Percentiles rank a stretch among this genome's conserved stretches.
Evolutionary conservation across 2,329 filamentous ascomycete genomes (phyloP).

Genomic region (Ascochyta pisi): DNA sequence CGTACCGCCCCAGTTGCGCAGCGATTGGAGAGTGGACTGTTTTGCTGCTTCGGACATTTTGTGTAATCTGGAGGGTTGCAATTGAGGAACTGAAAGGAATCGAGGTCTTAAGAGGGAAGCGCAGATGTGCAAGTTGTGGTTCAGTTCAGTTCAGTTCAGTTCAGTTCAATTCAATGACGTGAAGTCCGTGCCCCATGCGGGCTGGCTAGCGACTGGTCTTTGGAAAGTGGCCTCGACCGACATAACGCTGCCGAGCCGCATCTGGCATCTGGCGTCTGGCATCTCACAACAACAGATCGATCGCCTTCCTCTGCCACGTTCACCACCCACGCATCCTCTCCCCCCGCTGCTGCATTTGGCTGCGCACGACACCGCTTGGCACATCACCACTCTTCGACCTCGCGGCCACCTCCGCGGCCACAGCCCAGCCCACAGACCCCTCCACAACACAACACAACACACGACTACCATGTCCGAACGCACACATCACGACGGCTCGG

Average conservation of each 20-base stretch:
- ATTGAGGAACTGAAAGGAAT: neutral
- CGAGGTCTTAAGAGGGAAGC: neutral
- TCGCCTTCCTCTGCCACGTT: constrained; percentile 6
- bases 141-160: too few species aligned
- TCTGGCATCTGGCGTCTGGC: constrained; percentile 8
- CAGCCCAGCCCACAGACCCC: constrained; percentile 1
- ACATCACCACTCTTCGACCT: neutral
- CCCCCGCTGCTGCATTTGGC: neutral
- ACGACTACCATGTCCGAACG: constrained; percentile 54
- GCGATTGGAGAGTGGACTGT: constrained; percentile 53
- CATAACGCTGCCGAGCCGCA: constrained; percentile 27
- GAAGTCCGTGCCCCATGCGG: constrained; percentile 30
- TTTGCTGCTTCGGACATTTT: constrained; percentile 31
- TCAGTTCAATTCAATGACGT: constrained; percentile 21
- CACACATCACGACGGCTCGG: constrained; percentile 78
- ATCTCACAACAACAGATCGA: constrained; percentile 18
- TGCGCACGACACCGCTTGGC: neutral
- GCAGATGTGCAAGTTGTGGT: constrained; percentile 6
- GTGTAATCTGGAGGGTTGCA: neutral
- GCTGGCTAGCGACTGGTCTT: constrained; percentile 28
- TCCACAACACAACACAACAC: constrained; percentile 13
- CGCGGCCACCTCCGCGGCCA: constrained; percentile 12
- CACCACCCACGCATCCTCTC: constrained; percentile 2
- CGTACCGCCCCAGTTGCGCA: constrained; percentile 61
- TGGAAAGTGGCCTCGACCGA: constrained; percentile 38